These are phyloP conservation scores for Herpetospermum pedunculosum DNA, from an alignment of 306 rosid genomes.

Conservation along the genomic window DNA sequence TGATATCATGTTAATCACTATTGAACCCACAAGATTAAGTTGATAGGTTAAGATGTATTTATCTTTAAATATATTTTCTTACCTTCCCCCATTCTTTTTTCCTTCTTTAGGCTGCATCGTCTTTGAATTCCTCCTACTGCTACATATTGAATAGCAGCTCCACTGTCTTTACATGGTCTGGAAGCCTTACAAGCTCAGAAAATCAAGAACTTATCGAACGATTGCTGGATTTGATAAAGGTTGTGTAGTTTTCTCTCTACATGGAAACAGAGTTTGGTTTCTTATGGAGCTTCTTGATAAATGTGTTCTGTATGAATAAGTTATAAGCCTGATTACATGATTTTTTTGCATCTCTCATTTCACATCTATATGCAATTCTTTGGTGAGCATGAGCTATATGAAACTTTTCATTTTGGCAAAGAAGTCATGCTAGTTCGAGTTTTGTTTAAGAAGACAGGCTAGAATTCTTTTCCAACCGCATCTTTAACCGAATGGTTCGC, in stretches of 20 bases:
- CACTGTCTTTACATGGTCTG: conserved; percentile 68
- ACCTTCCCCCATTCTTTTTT: conserved; percentile 1
- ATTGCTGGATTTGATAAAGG: conserved; percentile 90
- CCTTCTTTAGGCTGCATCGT: conserved; percentile 57
- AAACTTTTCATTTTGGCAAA: background rate
- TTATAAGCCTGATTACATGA: background rate
- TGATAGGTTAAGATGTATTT: background rate
- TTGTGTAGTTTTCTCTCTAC: conserved; percentile 20
- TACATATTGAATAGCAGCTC: conserved; percentile 65
- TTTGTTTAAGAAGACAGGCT: background rate
- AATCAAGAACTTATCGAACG: conserved; percentile 79
- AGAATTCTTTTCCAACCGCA: background rate
- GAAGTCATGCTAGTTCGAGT: background rate
- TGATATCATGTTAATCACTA: background rate
- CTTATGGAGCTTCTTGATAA: background rate
- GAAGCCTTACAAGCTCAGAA: conserved; percentile 58
- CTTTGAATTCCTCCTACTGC: conserved; percentile 90
- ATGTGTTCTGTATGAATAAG: conserved; percentile 3
- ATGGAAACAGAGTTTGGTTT: background rate
- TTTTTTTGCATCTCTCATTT: background rate
- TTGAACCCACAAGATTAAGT: background rate
- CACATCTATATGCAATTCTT: background rate
- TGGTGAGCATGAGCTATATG: background rate
- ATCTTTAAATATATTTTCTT: background rate
- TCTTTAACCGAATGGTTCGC: background rate